Percentiles rank a stretch among this genome's conserved stretches.
phyloP scores from a whole-genome alignment of 495 filamentous ascomycete species.

The Diplogelasinospora grovesii region DNA sequence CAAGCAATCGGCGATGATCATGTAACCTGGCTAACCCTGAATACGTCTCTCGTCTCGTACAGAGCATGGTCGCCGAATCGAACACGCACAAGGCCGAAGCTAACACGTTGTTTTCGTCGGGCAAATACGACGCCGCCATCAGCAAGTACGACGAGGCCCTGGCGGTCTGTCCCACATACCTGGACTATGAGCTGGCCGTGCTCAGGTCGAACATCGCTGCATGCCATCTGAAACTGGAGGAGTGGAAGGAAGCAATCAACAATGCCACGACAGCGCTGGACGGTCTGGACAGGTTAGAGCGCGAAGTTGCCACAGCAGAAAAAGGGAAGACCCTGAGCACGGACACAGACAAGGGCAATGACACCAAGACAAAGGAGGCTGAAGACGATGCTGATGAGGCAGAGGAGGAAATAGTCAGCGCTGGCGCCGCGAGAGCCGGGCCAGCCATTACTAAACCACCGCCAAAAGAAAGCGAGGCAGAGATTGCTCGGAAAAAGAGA shows the following conservation, averaged over 20 bases:
- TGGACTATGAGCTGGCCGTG: conserved; percentile 85
- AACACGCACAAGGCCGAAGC: conserved; percentile 69
- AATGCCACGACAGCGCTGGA: conserved; percentile 69
- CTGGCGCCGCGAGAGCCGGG: conserved; percentile 42
- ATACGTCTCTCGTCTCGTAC: not conserved
- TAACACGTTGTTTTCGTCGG: conserved; percentile 66
- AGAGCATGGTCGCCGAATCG: conserved; percentile 67
- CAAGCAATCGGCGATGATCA: too few species aligned
- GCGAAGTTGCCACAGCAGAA: conserved; percentile 11
- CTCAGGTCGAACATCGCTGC: conserved; percentile 82
- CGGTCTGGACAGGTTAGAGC: conserved; percentile 54
- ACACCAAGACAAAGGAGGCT: conserved; percentile 43
- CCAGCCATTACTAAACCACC: conserved; percentile 25
- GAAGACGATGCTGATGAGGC: conserved; percentile 52
- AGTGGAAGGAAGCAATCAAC: conserved; percentile 79
- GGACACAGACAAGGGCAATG: conserved; percentile 8
- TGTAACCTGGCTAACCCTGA: not conserved
- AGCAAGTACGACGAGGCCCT: conserved; percentile 83
- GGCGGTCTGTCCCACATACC: conserved; percentile 73
- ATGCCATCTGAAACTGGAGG: conserved; percentile 79
- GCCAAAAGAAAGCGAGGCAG: conserved; percentile 30
- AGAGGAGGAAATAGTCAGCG: conserved; percentile 51
- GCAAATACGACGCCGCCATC: conserved; percentile 77
- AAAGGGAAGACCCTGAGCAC: too few species aligned
- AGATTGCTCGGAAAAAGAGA: conserved; percentile 26